A percentile compares a stretch with the other conserved stretches of the same genome.
These are phyloP conservation scores for Fusarium mexicanum DNA, from an alignment of 2,329 filamentous ascomycete genomes.

Conservation along the genomic window DNA sequence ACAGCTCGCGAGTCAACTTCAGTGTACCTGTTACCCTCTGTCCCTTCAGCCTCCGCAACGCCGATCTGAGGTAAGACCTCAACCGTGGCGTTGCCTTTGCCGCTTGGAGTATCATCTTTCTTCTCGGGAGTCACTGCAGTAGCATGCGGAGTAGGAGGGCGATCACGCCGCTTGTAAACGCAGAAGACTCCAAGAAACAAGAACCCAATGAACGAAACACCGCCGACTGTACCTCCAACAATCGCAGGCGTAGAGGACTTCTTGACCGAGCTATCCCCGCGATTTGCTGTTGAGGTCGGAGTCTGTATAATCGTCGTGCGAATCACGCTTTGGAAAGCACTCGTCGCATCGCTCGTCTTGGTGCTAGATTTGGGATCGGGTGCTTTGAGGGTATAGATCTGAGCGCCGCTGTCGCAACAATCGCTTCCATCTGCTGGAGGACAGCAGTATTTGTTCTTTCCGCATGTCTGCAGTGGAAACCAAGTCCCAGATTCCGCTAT, in stretches of 20 bases:
- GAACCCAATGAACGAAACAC: constrained; percentile 24
- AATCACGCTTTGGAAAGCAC: not conserved
- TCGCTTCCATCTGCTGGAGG: constrained; percentile 15
- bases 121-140: not conserved
- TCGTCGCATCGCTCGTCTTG: not conserved
- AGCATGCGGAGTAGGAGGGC: not conserved
- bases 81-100: not conserved
- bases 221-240: constrained; percentile 31
- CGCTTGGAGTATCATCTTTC: not conserved
- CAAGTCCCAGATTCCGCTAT: constrained; percentile 24
- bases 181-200: constrained; percentile 19
- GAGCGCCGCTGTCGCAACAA: constrained; percentile 30
- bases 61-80: not conserved
- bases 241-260: constrained; percentile 17
- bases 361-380: not conserved
- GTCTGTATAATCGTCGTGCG: not conserved
- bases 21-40: constrained; percentile 9
- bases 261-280: not conserved
- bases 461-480: constrained; percentile 21
- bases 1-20: constrained; percentile 5
- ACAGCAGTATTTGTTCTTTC: constrained; percentile 37
- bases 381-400: constrained; percentile 25
- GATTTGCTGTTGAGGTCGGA: not conserved
- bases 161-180: constrained; percentile 19
- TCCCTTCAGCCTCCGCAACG: constrained; percentile 7